phyloP scores from a whole-genome alignment of 257 asterid genomes.

The Rauvolfia tetraphylla region DNA sequence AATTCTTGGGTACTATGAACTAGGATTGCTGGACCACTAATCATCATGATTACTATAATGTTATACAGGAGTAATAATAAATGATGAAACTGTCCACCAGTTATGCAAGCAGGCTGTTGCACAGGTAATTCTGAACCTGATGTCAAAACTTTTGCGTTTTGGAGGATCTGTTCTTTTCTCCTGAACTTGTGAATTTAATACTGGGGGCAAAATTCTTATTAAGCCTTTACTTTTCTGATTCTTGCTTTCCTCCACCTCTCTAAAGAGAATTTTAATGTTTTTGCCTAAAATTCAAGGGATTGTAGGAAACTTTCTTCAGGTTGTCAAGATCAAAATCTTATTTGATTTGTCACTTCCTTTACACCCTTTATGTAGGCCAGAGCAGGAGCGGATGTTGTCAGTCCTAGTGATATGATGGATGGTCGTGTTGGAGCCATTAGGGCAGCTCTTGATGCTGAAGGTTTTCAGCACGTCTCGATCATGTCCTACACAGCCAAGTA shows the following conservation, averaged over 20 bases:
- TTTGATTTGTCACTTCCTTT: not conserved
- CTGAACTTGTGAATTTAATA: not conserved
- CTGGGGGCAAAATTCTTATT: not conserved
- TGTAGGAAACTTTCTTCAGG: not conserved
- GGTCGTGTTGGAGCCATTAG: slow-evolving; percentile 98
- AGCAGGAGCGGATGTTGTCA: slow-evolving; percentile 98
- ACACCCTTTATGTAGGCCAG: slow-evolving; percentile 51
- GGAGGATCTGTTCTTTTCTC: not conserved
- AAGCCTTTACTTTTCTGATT: not conserved
- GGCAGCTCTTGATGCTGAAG: slow-evolving; percentile 87
- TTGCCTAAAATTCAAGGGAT: not conserved
- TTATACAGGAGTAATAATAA: slow-evolving; percentile 88
- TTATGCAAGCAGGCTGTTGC: slow-evolving; percentile 93
- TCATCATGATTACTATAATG: slow-evolving; percentile 19
- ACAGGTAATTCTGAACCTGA: slow-evolving; percentile 50
- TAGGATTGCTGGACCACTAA: not conserved
- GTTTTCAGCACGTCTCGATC: slow-evolving; percentile 77
- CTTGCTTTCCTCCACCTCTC: not conserved
- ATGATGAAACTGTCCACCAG: slow-evolving; percentile 95
- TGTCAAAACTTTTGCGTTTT: not conserved
- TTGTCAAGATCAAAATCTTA: not conserved
- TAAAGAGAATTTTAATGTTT: not conserved
- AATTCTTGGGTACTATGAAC: not conserved
- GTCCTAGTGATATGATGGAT: slow-evolving; percentile 99
- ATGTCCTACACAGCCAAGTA: slow-evolving; percentile 98